Percentiles rank a stretch among this genome's conserved stretches.
Conservation (phyloP, 345 rosid species). For the Hypericum androsaemum region DNA sequence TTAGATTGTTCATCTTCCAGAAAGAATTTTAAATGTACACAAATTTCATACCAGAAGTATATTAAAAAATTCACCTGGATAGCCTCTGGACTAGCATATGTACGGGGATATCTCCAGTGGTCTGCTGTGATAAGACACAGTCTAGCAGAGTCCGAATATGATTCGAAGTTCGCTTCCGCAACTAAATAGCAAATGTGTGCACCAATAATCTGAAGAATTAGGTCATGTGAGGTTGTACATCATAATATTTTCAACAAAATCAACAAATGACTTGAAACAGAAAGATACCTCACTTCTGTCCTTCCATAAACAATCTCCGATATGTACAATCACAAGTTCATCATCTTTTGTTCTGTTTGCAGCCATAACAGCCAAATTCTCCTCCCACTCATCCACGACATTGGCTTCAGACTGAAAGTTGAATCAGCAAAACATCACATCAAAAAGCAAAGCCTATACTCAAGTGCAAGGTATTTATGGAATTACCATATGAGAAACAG, state of each 20-base stretch:
- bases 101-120: slow-evolving; percentile 77
- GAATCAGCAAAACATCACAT: slow-evolving; percentile 10
- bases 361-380: slow-evolving; percentile 89
- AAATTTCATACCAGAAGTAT: neutral
- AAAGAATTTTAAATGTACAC: neutral
- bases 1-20: neutral
- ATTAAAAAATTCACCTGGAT: slow-evolving; percentile 46
- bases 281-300: slow-evolving; percentile 81
- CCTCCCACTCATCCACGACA: slow-evolving; percentile 96
- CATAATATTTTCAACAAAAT: slow-evolving; percentile 8
- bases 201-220: slow-evolving; percentile 47
- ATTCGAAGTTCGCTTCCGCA: slow-evolving; percentile 76
- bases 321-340: slow-evolving; percentile 89
- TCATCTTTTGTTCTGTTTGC: slow-evolving; percentile 96
- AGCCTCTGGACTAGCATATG: slow-evolving; percentile 70
- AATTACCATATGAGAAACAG: too few species aligned
- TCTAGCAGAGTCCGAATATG: slow-evolving; percentile 72
- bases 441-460: too few species aligned
- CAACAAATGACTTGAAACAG: slow-evolving; percentile 11
- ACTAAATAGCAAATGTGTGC: slow-evolving; percentile 78
- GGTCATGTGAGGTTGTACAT: slow-evolving; percentile 20
- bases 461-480: too few species aligned
- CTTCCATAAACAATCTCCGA: slow-evolving; percentile 97
- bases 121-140: slow-evolving; percentile 76
- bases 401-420: slow-evolving; percentile 44